Evolutionary conservation across 257 asterid species (phyloP).

Genomic region (Solanum acaule): DNA sequence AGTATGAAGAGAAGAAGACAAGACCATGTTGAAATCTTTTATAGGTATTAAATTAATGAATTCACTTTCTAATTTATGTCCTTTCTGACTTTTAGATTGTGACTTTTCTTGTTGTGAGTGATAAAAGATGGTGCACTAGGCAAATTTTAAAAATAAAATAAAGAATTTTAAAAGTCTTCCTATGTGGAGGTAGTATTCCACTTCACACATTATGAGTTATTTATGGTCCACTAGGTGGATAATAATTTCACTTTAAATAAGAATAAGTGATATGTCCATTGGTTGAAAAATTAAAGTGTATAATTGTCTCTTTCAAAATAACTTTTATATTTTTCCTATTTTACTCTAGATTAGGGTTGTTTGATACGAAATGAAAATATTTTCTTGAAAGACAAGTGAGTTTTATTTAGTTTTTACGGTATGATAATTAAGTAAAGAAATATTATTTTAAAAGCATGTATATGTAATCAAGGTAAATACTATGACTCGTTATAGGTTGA

Average conservation of each 20-base stretch:
- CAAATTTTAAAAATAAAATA: neutral
- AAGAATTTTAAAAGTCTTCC: neutral
- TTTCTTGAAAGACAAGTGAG: neutral
- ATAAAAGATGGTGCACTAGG: neutral
- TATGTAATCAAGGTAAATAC: no score
- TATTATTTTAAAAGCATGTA: neutral
- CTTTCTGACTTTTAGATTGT: neutral
- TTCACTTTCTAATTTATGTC: neutral
- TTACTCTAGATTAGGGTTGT: neutral
- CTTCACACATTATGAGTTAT: neutral
- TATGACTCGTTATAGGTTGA: fast-evolving
- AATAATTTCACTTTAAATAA: neutral
- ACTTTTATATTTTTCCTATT: neutral
- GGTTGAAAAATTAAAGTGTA: neutral
- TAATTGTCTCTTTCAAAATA: neutral
- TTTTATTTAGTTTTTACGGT: neutral
- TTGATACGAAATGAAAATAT: neutral
- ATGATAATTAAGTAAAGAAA: neutral
- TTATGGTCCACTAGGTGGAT: neutral
- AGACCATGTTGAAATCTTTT: neutral
- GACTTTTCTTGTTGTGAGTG: neutral
- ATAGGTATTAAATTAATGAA: neutral
- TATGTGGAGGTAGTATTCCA: neutral
- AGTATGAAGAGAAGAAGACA: neutral
- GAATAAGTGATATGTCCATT: neutral